Percentiles rank a stretch among this genome's conserved stretches.
phyloP scores from a whole-genome alignment of 352 stramenopile species.

The Pythium aristosporum region DNA sequence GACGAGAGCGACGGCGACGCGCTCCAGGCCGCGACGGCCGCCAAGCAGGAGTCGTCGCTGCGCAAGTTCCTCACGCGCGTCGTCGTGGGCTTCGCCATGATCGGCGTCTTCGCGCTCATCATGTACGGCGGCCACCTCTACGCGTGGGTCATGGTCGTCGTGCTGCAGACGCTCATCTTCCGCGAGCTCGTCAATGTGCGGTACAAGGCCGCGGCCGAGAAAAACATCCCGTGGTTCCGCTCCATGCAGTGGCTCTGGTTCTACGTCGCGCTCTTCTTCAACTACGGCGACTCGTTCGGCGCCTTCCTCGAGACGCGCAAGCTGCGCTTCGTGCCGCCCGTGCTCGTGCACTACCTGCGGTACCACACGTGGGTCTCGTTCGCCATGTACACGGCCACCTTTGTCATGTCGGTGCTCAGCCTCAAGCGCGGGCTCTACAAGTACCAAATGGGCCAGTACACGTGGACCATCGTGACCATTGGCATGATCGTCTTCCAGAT shows the following conservation, averaged over 20 bases:
- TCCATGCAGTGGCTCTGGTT: slow-evolving; percentile 99
- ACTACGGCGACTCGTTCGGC: slow-evolving; percentile 89
- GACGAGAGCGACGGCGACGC: slow-evolving; percentile 33
- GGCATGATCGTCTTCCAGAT: slow-evolving; percentile 96
- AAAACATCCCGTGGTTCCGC: slow-evolving; percentile 97
- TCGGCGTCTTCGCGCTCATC: slow-evolving; percentile 65
- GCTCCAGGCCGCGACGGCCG: slow-evolving; percentile 14
- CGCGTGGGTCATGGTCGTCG: slow-evolving; percentile 79
- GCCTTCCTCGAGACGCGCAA: slow-evolving; percentile 86
- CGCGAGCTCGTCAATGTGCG: slow-evolving; percentile 98
- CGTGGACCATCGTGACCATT: slow-evolving; percentile 95
- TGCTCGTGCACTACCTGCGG: slow-evolving; percentile 85
- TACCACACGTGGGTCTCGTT: slow-evolving; percentile 94
- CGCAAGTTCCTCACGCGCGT: slow-evolving; percentile 75
- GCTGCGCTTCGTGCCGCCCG: slow-evolving; percentile 73
- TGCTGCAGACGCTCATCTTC: slow-evolving; percentile 91
- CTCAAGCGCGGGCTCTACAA: slow-evolving; percentile 94
- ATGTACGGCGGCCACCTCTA: slow-evolving; percentile 84
- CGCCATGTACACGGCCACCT: slow-evolving; percentile 92
- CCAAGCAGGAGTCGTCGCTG: slow-evolving; percentile 35
- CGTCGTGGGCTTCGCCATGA: slow-evolving; percentile 76
- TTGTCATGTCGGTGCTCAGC: slow-evolving; percentile 95
- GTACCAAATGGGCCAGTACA: slow-evolving; percentile 96
- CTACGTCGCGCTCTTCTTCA: slow-evolving; percentile 95
- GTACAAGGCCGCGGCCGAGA: slow-evolving; percentile 93